Base-by-base conservation (phyloP, 352 stramenopile species). In the Pythium apleroticum region DNA sequence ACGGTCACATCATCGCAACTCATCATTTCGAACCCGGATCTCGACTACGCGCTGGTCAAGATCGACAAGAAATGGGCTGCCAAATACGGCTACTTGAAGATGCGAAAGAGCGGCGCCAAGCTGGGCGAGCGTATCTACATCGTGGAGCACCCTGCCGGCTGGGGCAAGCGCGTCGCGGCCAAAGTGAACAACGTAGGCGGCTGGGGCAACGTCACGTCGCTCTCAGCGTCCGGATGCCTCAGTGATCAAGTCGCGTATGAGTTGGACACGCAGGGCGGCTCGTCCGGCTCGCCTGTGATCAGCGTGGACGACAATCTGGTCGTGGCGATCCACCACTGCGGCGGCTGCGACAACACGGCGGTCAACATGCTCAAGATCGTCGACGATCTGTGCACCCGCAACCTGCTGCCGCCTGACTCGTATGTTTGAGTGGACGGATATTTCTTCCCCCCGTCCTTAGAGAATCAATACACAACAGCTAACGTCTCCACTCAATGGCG, bases 281-380 rank as follows among this genome's bases (percentile, higher is more conserved):
- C 84, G 30, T 93, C 82, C 0, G 84, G 84, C 3, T 90, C 84
- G 9, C 84, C 84, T 0, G 70, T 93, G 6, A 71, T 91, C 24
- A 69, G 76, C 3, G 75, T 50, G 63, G 58, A 24, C 0, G 84
- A 93, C 54, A 89, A 93, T 45, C 31, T 56, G 1, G 84, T 93
- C 3, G 64, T 90, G 20, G 84, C 69, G 11, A 71, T 93, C 4
- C 84, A 91, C 58, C 82, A 91, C 58, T 93, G 84, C 55, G 84
- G 84, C 0, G 82, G 82, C 4, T 93, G 84, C 30, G 78, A 76
- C 4, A 93, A 93, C 52, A 86, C 78, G 1, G 81, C 77, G 5
- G 83, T 92, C 54, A 90, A 89, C 63, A 76, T 68, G 48, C 60
- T 86, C 58, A 85, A 84, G 50, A 81, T 93, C 53, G 45, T 87